Evolutionary conservation across 345 rosid species (phyloP), one percentile per base, ranked within the genome.

Genomic region (Eucalyptus shirleyi): DNA sequence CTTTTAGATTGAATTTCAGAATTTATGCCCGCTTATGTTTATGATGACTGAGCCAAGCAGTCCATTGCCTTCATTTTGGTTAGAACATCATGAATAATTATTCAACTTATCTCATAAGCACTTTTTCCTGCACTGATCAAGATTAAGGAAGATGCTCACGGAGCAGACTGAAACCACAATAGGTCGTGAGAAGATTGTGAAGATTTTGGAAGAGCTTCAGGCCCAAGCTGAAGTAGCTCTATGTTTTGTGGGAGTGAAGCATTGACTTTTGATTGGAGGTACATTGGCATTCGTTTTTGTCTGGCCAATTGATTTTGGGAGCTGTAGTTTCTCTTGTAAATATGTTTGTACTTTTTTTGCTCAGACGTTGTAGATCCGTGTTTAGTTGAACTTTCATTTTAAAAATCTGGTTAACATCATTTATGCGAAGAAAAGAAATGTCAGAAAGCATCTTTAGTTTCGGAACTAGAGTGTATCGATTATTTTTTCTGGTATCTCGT

Each of bases 211-310:
- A 92, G 99, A 98, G 94, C 96, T 97, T 87, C 98, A 97, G 90
- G 98, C 98, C 50, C 96, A 95, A 92, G 99, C 99, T n/a, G 98
- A 98, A 95, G 98, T 98, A 89, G 98, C 98, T 87, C 90, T 98
- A 86, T 98, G 99, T 93, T 98, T 98, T 94, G 96, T 95, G 12
- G 96, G 97, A 8, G 93, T 95, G 88, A 96, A 98, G 94, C 93
- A 93, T 65, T 96, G 92, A 92, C 88, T 30, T 37, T 80, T 87
- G 8, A 15, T 37, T 53, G 30, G 15, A 50, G 42, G 42, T 26
- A 7, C 44, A 34, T 56, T 47, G 62, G 65, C 87, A 34, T 51
- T 47, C 77, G 13, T 34, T 34, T 59, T 77, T 59, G 62, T 50
- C 60, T 87, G 65, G n/a, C 50, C 50, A 30, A 32, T 88, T 34